Base-by-base conservation (phyloP, 2,329 filamentous ascomycete species). In the Phialophora expanda region DNA sequence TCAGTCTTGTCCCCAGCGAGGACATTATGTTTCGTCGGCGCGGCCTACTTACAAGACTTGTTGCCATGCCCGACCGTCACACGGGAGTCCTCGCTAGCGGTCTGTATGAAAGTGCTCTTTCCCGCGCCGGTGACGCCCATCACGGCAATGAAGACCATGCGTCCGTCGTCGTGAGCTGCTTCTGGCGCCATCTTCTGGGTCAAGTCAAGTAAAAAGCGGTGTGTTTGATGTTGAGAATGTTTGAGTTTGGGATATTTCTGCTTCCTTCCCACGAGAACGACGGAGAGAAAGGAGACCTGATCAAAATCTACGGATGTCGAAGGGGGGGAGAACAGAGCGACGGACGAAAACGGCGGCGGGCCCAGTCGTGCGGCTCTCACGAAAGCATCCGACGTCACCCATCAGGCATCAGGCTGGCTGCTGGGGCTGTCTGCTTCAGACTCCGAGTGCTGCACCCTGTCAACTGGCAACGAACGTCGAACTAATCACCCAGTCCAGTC, bases 81-180 rank as follows among this genome's bases (percentile, higher is more conserved):
- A 17, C 26, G 26, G 9, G 28, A 24, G 24, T 51, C 57, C 7
- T 26, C 44, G 24, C 38, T 26, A 1, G 28, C 34, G 0, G 17
- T 55, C n/a, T 55, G 24, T 11, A 69, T 66, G 30, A 69, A 68
- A 4, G 59, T 58, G 56, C 67, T 69, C 46, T 66, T 69, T 6
- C 66, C 62, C 2, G 67, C 34, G 9, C 67, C 67, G 0, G 62
- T 66, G 5, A 59, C 46, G 5, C 67, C 67, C 67, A 69, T 69
- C 14, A 69, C 22, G 14, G 48, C 61, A 17, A 57, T 44, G 24
- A 57, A 28, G 17, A 53, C 48, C 48, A 24, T 24, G 22, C 9
- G 20, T 20, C 26, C 26, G 48, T 11, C 12, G 48, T 14, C 26
- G 9, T 14, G 48, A 22, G 20, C 48, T 53, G 48, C 22, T 24